Evolutionary conservation across 2,329 filamentous ascomycete genomes (phyloP).

Genomic region (Venturia effusa): DNA sequence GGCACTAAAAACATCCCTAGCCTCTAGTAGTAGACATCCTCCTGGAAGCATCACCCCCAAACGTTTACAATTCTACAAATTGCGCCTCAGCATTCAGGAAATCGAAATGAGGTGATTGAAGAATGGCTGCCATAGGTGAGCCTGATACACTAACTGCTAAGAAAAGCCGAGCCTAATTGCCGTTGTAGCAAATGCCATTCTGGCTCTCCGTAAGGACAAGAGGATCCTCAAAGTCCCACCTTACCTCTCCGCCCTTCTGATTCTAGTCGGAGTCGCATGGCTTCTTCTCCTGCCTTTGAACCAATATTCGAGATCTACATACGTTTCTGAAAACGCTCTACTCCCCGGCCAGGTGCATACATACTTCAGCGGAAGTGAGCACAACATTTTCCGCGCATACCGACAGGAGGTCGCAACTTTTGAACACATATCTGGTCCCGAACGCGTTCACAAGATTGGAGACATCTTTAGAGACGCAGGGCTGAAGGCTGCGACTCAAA

Average conservation of each 20-base stretch:
- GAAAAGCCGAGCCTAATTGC: neutral
- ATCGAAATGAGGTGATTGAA: neutral
- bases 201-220: conserved; percentile 68
- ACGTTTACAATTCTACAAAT: neutral
- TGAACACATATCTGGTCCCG: conserved; percentile 29
- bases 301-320: conserved; percentile 82
- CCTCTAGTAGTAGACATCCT: neutral
- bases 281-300: conserved; percentile 81
- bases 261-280: conserved; percentile 79
- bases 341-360: conserved; percentile 94
- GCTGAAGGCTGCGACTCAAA: conserved; percentile 78
- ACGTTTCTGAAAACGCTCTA: conserved; percentile 95
- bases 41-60: neutral
- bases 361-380: conserved; percentile 93
- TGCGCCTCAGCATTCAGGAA: neutral
- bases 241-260: conserved; percentile 75
- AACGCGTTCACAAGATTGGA: conserved; percentile 57
- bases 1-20: neutral
- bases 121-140: neutral
- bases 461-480: conserved; percentile 67
- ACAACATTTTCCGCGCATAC: conserved; percentile 87
- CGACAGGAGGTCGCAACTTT: conserved; percentile 67
- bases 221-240: conserved; percentile 74
- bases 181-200: conserved; percentile 37
- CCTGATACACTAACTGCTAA: too few relatives aligned